Evolutionary conservation across 345 rosid genomes (phyloP), one percentile per base, ranked within the genome.

Genomic region (Anacardium occidentale): DNA sequence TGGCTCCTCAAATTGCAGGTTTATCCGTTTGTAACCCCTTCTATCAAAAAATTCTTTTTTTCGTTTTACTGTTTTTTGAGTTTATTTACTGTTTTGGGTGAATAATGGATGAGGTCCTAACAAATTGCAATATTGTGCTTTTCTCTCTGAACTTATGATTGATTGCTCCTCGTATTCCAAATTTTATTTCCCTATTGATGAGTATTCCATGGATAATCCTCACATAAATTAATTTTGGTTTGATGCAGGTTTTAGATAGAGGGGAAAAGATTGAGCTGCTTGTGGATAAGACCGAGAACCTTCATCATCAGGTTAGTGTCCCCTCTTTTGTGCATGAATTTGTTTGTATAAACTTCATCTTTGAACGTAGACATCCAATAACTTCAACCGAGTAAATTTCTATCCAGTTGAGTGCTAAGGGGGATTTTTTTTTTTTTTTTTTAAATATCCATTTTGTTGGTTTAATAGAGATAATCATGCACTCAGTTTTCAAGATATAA

Each of bases 181-280:
- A 34, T 29, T 68, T 68, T 5, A 7, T 54, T 9, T 53, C 22
- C 5, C 25, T 5, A 10, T 44, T 24, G 22, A 26, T 42, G 40
- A 10, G 7, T 42, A 12, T 18, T 57, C 42, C 21, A 6, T 69
- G 42, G 24, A 24, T 45, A 17, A 18, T 22, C 42, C 1, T 59
- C n/a, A 32, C 12, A 24, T 12, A 3, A 3, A 18, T 7, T 57
- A 5, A 48, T 20, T 34, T 7, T 44, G 12, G 34, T 64, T 21
- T 56, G 15, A 63, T 74, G 53, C 29, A 80, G 86, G 86, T 83
- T 44, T 75, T 80, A 71, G 86, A 83, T 63, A 69, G 86, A 56
- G 86, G 86, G 47, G 81, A 83, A 60, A 83, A 83, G 69, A 83
- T 83, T 68, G 86, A 83, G 70, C 75, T 83, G 14, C 76, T 83